A percentile compares a stretch with the other conserved stretches of the same genome.
phyloP scores from a whole-genome alignment of 148 eudicot species.

The Rhododendron kiyosumense region DNA sequence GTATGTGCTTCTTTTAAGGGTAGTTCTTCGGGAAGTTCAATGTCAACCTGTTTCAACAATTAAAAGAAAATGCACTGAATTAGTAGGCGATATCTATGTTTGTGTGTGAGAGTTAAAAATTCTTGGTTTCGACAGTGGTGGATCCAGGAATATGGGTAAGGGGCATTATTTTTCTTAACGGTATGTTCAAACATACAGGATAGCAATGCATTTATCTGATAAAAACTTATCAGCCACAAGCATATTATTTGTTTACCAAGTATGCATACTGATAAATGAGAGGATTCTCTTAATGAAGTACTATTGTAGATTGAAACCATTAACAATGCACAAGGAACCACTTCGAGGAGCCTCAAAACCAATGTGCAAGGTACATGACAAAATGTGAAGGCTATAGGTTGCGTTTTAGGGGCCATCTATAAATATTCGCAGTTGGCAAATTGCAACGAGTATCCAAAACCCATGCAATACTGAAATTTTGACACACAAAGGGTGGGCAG shows the following conservation, averaged over 20 bases:
- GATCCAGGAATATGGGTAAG: background rate
- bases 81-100: background rate
- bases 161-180: background rate
- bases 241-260: background rate
- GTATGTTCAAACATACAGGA: background rate
- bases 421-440: background rate
- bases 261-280: background rate
- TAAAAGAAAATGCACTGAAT: background rate
- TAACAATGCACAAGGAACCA: too few relatives aligned
- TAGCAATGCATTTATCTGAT: background rate
- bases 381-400: too few relatives aligned
- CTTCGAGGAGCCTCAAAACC: too few relatives aligned
- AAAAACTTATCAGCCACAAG: background rate
- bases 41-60: conserved; percentile 61
- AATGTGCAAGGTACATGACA: too few relatives aligned
- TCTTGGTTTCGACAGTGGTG: background rate
- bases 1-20: conserved; percentile 82
- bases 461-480: background rate
- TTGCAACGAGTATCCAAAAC: background rate
- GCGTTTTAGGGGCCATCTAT: background rate
- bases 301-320: too few relatives aligned
- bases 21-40: conserved; percentile 81
- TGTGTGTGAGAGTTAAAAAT: background rate
- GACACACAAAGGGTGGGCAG: background rate
- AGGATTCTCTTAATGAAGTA: too few relatives aligned